Evolutionary conservation across 805 yeast genomes (phyloP), one percentile per base, ranked within the genome.

Genomic region (Myxozyma geophila): DNA sequence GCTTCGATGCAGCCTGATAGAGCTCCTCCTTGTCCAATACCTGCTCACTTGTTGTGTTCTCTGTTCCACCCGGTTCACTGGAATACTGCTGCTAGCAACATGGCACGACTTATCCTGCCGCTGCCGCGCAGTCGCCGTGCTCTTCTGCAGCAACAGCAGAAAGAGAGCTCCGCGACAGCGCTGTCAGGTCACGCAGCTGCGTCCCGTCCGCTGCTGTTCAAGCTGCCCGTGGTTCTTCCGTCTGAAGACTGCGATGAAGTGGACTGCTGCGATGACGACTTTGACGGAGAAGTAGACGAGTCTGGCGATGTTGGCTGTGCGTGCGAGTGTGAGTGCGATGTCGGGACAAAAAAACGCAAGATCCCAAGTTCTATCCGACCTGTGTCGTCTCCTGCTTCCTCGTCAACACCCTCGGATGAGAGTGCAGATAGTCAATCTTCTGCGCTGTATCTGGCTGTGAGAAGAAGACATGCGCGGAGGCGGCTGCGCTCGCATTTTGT

Each of bases 91-190:
- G 9, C n/a, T 19, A 8, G 41, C 58, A 17, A 56, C n/a, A n/a
- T 56, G 64, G 47, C 52, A 23, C 58, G 67, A 23, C 61, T 59
- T n/a, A 63, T 63, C 37, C 56, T 56, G 58, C 67, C 67, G 56
- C 60, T 61, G 47, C 67, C 67, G 9, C 48, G 58, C 44, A 57
- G 59, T 49, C 57, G 62, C 37, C 54, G 64, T 23, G 13, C 17
- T 15, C 53, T 21, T 13, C 51, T 39, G 6, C 36, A 9, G 37
- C 35, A 46, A 23, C 21, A 13, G 13, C 39, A 21, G 17, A 47
- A n/a, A 9, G 36, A 19, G 17, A 48, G 17, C 52, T n/a, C 15
- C 33, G 54, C 47, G 51, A 19, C 48, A 28, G 35, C 63, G 55
- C 52, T 15, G 51, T 35, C 58, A 43, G 36, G 40, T 5, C 41